Conservation (phyloP, 2,329 filamentous ascomycete genomes). For the Chaetomium strumarium region DNA sequence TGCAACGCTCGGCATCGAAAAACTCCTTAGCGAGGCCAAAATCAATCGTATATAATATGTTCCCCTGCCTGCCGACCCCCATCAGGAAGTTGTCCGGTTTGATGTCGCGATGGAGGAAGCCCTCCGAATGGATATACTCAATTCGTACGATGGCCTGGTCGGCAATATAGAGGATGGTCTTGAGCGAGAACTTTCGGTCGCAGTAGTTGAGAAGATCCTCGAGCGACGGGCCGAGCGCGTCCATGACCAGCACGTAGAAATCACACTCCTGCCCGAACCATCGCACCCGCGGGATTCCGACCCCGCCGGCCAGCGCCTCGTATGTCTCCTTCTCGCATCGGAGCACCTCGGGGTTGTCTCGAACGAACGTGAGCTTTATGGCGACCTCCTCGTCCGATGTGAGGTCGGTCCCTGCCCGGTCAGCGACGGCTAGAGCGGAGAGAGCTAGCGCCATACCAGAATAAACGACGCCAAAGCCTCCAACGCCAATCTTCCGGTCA, state of each 20-base stretch:
- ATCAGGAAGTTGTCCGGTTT: conserved; percentile 99
- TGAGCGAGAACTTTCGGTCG: conserved; percentile 97
- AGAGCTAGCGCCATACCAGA: neutral
- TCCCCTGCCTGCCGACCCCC: conserved; percentile 96
- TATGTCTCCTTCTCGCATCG: too few species aligned
- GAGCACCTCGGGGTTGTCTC: too few species aligned
- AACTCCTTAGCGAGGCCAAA: conserved; percentile 99
- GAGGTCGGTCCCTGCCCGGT: too few species aligned
- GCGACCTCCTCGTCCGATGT: too few species aligned
- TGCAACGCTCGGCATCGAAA: conserved; percentile 95
- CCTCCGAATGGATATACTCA: conserved; percentile 98
- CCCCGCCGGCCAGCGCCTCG: too few species aligned
- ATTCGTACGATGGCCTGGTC: conserved; percentile 98
- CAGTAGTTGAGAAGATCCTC: conserved; percentile 73
- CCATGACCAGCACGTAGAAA: too few species aligned
- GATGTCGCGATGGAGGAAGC: conserved; percentile 98
- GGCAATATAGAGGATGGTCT: conserved; percentile 90
- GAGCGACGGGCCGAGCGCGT: too few species aligned
- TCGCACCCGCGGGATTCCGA: too few species aligned
- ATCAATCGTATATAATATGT: conserved; percentile 98
- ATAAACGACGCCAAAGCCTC: conserved; percentile 15
- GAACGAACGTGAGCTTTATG: too few species aligned
- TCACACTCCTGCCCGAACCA: too few species aligned
- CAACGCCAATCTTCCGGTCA: conserved; percentile 9
- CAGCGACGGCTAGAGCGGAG: too few species aligned